These are phyloP conservation scores for Phytophthora macrochlamydospora DNA, from an alignment of 352 stramenopile genomes.

Conservation along the genomic window DNA sequence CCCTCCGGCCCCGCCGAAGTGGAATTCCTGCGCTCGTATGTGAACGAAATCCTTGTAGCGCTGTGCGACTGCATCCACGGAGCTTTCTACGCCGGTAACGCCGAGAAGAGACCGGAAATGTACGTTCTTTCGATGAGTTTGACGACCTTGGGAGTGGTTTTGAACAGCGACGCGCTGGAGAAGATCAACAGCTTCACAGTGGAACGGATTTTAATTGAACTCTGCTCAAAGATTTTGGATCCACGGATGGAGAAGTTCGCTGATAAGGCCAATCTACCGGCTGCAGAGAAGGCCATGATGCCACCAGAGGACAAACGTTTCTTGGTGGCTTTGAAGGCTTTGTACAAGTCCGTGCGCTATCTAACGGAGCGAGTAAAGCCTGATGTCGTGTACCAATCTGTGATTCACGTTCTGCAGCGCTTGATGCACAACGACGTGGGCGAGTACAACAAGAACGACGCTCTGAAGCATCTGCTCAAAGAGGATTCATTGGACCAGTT, in stretches of 20 bases:
- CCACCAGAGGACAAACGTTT: slow-evolving; percentile 64
- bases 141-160: slow-evolving; percentile 66
- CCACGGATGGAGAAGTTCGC: slow-evolving; percentile 66
- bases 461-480: slow-evolving; percentile 74
- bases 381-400: slow-evolving; percentile 74
- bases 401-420: slow-evolving; percentile 81
- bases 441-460: slow-evolving; percentile 79
- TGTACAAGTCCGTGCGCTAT: slow-evolving; percentile 65
- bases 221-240: slow-evolving; percentile 79
- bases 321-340: slow-evolving; percentile 71
- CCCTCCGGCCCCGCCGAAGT: slow-evolving; percentile 60
- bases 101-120: slow-evolving; percentile 68
- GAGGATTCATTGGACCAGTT: slow-evolving; percentile 82
- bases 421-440: slow-evolving; percentile 81
- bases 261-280: slow-evolving; percentile 43
- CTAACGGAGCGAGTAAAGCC: slow-evolving; percentile 65
- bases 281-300: slow-evolving; percentile 42
- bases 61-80: slow-evolving; percentile 80
- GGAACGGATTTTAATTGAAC: slow-evolving; percentile 76
- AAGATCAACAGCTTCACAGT: slow-evolving; percentile 78
- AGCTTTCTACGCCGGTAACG: slow-evolving; percentile 64
- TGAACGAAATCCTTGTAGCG: slow-evolving; percentile 79
- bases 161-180: slow-evolving; percentile 59
- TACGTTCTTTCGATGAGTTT: slow-evolving; percentile 78
- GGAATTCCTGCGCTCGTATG: slow-evolving; percentile 72